phyloP scores from a whole-genome alignment of 345 rosid genomes.

The Eutrema heterophyllum region DNA sequence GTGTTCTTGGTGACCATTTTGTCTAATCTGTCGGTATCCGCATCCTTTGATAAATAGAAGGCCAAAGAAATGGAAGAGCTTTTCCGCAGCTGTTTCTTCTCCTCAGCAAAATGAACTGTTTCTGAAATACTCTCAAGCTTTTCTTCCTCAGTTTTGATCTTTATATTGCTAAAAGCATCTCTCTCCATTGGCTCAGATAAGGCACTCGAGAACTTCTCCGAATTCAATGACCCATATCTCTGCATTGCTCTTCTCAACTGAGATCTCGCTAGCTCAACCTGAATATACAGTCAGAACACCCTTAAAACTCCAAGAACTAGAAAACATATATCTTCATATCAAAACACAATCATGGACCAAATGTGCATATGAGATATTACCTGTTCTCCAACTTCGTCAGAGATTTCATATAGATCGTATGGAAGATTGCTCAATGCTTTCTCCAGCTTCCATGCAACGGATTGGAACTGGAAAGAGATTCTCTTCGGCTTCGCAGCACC shows the following conservation, averaged over 20 bases:
- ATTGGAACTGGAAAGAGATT: constrained; percentile 70
- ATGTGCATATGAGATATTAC: constrained; percentile 18
- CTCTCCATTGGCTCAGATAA: constrained; percentile 45
- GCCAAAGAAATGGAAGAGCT: constrained; percentile 37
- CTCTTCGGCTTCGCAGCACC: constrained; percentile 62
- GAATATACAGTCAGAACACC: background rate
- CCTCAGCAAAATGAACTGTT: constrained; percentile 10
- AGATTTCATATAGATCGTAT: constrained; percentile 63
- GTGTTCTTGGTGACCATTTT: constrained; percentile 35
- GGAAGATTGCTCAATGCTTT: constrained; percentile 71
- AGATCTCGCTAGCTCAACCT: constrained; percentile 76
- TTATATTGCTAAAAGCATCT: constrained; percentile 37
- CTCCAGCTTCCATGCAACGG: constrained; percentile 81
- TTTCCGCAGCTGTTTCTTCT: constrained; percentile 24
- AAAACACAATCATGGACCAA: background rate
- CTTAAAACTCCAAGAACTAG: background rate
- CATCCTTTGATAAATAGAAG: constrained; percentile 32
- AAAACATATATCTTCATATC: background rate
- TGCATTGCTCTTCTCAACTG: constrained; percentile 80
- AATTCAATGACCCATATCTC: constrained; percentile 59
- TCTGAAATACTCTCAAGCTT: constrained; percentile 31
- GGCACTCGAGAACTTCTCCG: constrained; percentile 37
- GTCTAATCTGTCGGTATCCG: constrained; percentile 36
- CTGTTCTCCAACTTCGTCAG: constrained; percentile 92
- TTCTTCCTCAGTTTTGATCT: constrained; percentile 29